A percentile compares a stretch with the other conserved stretches of the same genome.
Evolutionary conservation across 2,329 filamentous ascomycete genomes (phyloP).

Genomic region (Rhinocladiella similis): DNA sequence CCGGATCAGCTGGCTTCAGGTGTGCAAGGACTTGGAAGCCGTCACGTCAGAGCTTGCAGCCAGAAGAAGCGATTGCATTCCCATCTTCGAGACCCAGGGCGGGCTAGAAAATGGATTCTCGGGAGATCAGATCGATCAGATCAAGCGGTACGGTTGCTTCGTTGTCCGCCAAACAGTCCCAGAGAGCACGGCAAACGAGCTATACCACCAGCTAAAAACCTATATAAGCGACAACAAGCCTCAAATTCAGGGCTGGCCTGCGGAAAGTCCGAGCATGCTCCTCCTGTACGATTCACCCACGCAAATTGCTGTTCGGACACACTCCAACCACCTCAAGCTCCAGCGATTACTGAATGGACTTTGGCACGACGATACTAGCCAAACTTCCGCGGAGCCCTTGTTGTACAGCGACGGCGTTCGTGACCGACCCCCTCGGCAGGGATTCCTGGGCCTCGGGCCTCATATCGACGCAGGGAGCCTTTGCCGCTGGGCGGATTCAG

Average conservation of each 20-base stretch:
- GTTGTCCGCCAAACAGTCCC: conserved; percentile 25
- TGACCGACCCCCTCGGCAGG: conserved; percentile 38
- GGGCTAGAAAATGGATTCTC: conserved; percentile 35
- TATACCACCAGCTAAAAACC: conserved; percentile 32
- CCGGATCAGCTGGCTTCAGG: conserved; percentile 38
- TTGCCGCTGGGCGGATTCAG: conserved; percentile 42
- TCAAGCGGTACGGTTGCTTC: conserved; percentile 34
- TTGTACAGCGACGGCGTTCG: conserved; percentile 42
- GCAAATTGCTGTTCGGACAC: conserved; percentile 39
- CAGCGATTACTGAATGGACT: conserved; percentile 39
- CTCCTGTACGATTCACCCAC: conserved; percentile 40
- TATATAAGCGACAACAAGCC: conserved; percentile 36
- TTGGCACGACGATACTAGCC: conserved; percentile 33
- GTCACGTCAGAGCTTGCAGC: too few species aligned
- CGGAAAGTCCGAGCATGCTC: conserved; percentile 39
- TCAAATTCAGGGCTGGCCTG: conserved; percentile 40
- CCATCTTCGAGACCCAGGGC: too few species aligned
- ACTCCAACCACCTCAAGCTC: conserved; percentile 39
- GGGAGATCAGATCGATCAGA: conserved; percentile 33
- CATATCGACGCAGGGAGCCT: conserved; percentile 48
- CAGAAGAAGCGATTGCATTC: too few species aligned
- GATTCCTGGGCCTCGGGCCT: conserved; percentile 44
- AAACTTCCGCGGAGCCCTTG: conserved; percentile 36
- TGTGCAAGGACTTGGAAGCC: conserved; percentile 37
- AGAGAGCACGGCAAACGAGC: conserved; percentile 1